Evolutionary conservation across 1,284 basidiomycete genomes (phyloP), one percentile per base, ranked within the genome.

Genomic region (Puccinia horiana): DNA sequence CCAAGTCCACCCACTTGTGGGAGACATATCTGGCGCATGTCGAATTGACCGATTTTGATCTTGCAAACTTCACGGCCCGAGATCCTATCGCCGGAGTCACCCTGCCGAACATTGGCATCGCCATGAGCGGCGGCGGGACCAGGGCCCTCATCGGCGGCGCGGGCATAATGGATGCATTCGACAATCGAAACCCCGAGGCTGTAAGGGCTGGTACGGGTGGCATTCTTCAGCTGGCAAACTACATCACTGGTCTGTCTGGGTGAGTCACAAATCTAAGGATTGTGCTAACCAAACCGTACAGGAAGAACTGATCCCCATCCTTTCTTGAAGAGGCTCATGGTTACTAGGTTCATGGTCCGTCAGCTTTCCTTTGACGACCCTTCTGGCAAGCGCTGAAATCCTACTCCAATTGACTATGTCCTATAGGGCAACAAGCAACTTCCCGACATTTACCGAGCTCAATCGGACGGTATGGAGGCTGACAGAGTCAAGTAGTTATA

Each of bases 241-340:
- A 80, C 26, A 72, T 72, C 29, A 80, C 65, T 56, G 77, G 65
- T 29, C 35, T 80, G 63, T 80, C 77, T 42, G 77, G 32, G 76
- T 78, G n/a, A 32, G 76, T 78, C n/a, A n/a, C 16, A 32, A 37
- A 26, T 58, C n/a, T 44, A 54, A 32, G 47, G 12, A n/a, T 3
- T 3, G 35, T 16, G 18, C 40, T 23, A 56, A 32, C 14, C 47
- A 74, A 54, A 12, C 14, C 14, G 16, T 74, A 23, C 37, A 35
- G 49, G 20, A 52, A 37, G 47, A 4, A 20, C 37, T 76, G 75
- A 76, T 76, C 14, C 20, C 26, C 32, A 58, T 26, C 47, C 47
- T 37, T 54, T 20, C 44, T 5, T 4, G 37, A n/a, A 80, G 77
- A n/a, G 67, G 77, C 44, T 56, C 77, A 72, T 80, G 77, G 77